phyloP scores from a whole-genome alignment of 2,329 filamentous ascomycete genomes.

The Xylariaceae sp. region DNA sequence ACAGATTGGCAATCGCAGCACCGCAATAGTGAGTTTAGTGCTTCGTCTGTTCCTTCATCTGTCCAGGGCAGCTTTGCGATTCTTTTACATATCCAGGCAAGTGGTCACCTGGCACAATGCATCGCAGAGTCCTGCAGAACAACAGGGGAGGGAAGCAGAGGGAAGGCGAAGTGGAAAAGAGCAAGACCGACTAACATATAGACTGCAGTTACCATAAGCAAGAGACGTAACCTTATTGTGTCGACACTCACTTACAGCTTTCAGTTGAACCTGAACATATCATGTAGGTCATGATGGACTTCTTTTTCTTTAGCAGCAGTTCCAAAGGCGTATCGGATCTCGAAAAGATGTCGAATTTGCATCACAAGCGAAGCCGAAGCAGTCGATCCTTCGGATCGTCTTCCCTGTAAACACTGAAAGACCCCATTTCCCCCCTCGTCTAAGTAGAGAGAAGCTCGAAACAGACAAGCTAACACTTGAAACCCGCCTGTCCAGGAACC shows the following conservation, averaged over 20 bases:
- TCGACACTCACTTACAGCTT: neutral
- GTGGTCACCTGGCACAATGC: neutral
- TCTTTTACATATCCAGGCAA: too few relatives aligned
- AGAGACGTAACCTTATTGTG: slow-evolving; percentile 3
- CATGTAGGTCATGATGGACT: slow-evolving; percentile 37
- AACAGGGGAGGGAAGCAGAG: neutral
- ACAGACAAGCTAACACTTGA: slow-evolving; percentile 20
- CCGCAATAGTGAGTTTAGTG: too few relatives aligned
- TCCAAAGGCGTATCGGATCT: slow-evolving; percentile 35
- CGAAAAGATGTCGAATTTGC: slow-evolving; percentile 28
- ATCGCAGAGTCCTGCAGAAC: neutral
- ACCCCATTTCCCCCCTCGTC: neutral
- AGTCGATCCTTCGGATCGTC: slow-evolving; percentile 25
- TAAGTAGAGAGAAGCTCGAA: neutral
- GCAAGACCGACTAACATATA: slow-evolving; percentile 12
- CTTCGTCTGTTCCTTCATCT: too few relatives aligned
- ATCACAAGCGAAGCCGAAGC: slow-evolving; percentile 17
- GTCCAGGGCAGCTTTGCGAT: neutral
- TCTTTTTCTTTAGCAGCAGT: slow-evolving; percentile 30
- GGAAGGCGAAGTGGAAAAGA: slow-evolving; percentile 3
- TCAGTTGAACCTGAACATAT: slow-evolving; percentile 12
- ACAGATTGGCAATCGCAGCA: neutral
- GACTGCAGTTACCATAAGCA: slow-evolving; percentile 1
- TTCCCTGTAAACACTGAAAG: too few relatives aligned
- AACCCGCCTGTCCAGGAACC: slow-evolving; percentile 27